Evolutionary conservation across 2,329 filamentous ascomycete genomes (phyloP), one percentile per base, ranked within the genome.

Genomic region (Colletotrichum nymphaeae): DNA sequence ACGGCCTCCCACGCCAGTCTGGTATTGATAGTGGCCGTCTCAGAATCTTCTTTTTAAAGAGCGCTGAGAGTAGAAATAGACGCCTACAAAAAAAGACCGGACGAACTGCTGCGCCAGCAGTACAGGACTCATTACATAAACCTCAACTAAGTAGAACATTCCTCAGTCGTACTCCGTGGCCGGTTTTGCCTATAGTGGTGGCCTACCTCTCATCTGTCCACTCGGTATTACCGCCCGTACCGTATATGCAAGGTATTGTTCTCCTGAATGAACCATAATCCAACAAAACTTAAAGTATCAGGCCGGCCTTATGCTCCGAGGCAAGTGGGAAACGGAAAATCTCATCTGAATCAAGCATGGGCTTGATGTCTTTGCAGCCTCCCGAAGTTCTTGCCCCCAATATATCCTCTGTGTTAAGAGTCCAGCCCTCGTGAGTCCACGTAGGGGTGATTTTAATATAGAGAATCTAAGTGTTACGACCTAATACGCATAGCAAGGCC

Each of bases 311-410:
- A 82, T 74, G 5, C 80, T 82, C 75, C 86, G 84, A 4, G 84
- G 83, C 42, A 84, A 83, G 75, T 84, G 81, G 49, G 86, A 85
- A 14, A 85, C 66, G 82, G 52, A 86, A 85, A 14, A 85, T 65
- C 52, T 86, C 78, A 0, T 76, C 74, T 1, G 84, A 82, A 42
- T 85, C 83, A n/a, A 82, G 74, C 5, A 37, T 65, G 11, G 77
- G 77, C 78, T 86, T 86, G 63, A 85, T 77, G 19, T 67, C 66
- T 69, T 77, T 77, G 79, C 67, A 86, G 65, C 30, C 76, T 80
- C 0, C 74, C 60, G 65, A 85, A 64, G n/a, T 82, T 81, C 1
- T 42, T 19, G 0, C 81, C 84, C 79, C 3, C 81, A 85, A 75
- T 86, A 86, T 49, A 78, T 74, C 52, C 42, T 67, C n/a, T n/a